phyloP scores from a whole-genome alignment of 1,284 basidiomycete genomes.

The Irpex lacteus region DNA sequence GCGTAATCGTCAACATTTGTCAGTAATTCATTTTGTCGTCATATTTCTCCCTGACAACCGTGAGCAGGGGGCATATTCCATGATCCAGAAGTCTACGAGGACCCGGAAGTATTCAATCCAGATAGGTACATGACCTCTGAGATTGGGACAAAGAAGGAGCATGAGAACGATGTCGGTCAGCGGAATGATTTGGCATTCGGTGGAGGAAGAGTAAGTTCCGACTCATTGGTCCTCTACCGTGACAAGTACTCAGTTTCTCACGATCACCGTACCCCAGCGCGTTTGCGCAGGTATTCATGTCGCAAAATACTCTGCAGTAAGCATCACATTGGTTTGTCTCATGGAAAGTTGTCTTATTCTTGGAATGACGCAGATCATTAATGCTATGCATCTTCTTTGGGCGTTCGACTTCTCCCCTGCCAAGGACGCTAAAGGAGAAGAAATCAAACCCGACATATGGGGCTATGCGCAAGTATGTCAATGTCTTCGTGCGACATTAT shows the following conservation, averaged over 20 bases:
- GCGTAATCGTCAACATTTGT: slow-evolving; percentile 20
- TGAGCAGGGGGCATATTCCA: not conserved
- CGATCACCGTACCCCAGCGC: not conserved
- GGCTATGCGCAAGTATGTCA: not conserved
- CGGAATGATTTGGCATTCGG: not conserved
- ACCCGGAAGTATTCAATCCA: slow-evolving; percentile 1
- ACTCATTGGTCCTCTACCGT: not conserved
- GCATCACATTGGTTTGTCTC: not conserved
- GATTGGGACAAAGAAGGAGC: not conserved
- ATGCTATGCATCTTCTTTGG: not conserved
- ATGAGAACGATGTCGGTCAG: not conserved
- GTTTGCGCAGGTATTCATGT: not conserved
- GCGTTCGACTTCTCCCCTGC: not conserved
- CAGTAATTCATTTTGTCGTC: not conserved
- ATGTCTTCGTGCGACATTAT: not conserved
- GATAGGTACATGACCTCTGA: not conserved
- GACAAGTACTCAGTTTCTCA: not conserved
- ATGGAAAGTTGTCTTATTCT: not conserved
- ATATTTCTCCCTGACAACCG: too few relatives aligned
- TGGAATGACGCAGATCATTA: not conserved
- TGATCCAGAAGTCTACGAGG: not conserved
- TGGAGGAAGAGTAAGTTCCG: not conserved
- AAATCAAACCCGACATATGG: not conserved
- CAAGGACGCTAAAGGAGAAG: not conserved
- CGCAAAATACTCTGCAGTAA: not conserved